These are phyloP conservation scores for Colletotrichum spaethianum DNA, from an alignment of 2,329 filamentous ascomycete genomes.

Conservation along the genomic window DNA sequence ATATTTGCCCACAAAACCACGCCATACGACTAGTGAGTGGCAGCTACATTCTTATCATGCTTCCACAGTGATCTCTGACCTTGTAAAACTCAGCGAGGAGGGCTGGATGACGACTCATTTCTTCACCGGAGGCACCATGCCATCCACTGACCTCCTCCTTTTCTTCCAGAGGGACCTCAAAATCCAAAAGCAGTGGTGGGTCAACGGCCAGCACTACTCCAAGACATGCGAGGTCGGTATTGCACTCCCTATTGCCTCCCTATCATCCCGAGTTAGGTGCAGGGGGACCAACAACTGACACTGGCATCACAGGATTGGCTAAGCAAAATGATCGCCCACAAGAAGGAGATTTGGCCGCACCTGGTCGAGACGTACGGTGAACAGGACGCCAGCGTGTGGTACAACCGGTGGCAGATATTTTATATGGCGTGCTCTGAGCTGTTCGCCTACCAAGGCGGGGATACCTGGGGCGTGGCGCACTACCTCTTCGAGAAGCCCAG, in stretches of 20 bases:
- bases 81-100: constrained; percentile 58
- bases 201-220: constrained; percentile 77
- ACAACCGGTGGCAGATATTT: constrained; percentile 80
- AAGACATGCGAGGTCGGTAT: constrained; percentile 75
- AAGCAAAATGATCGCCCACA: constrained; percentile 70
- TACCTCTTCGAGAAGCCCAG: constrained; percentile 74
- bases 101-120: constrained; percentile 84
- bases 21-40: constrained; percentile 72
- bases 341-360: constrained; percentile 74
- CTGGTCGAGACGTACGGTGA: constrained; percentile 76
- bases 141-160: constrained; percentile 74
- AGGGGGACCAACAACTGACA: constrained; percentile 5
- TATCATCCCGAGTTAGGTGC: background rate
- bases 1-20: constrained; percentile 76
- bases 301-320: constrained; percentile 68
- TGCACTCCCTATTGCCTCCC: no score
- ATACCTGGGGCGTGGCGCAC: constrained; percentile 78
- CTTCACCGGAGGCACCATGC: constrained; percentile 82
- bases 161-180: constrained; percentile 76
- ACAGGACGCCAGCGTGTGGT: constrained; percentile 73
- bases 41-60: background rate
- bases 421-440: constrained; percentile 80
- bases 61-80: background rate
- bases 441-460: constrained; percentile 75
- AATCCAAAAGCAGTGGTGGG: constrained; percentile 78